A percentile compares a stretch with the other conserved stretches of the same genome.
Conservation (phyloP, 495 filamentous ascomycete species). For the Xylaria grammica region DNA sequence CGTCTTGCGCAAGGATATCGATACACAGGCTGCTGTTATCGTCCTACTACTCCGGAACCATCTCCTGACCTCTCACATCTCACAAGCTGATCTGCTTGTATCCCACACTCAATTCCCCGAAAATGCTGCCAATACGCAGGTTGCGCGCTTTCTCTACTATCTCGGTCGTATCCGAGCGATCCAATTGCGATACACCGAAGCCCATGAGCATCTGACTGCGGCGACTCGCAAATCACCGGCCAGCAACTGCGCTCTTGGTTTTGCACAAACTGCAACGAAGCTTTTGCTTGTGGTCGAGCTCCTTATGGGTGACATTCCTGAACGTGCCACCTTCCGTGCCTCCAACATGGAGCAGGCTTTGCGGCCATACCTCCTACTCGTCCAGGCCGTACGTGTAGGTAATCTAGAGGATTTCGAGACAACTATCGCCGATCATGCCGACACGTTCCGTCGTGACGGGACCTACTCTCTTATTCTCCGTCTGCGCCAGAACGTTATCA, state of each 20-base stretch:
- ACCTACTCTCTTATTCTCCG: conserved; percentile 95
- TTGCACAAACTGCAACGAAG: conserved; percentile 94
- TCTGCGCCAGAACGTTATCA: conserved; percentile 97
- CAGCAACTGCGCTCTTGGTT: conserved; percentile 84
- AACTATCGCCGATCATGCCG: conserved; percentile 76
- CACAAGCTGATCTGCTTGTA: conserved; percentile 93
- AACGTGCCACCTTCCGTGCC: conserved; percentile 90
- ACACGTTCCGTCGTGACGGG: conserved; percentile 87
- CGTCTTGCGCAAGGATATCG: conserved; percentile 91
- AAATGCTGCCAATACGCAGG: conserved; percentile 95
- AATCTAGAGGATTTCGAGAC: conserved; percentile 90
- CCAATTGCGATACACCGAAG: conserved; percentile 93
- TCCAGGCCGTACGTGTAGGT: conserved; percentile 92
- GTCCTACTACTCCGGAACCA: conserved; percentile 95
- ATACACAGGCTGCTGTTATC: conserved; percentile 94
- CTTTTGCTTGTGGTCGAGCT: conserved; percentile 93
- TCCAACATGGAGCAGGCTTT: conserved; percentile 82
- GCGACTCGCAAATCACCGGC: conserved; percentile 94
- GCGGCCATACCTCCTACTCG: conserved; percentile 88
- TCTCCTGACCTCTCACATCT: conserved; percentile 92
- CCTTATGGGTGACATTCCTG: conserved; percentile 98
- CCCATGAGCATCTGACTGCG: conserved; percentile 89
- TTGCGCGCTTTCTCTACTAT: conserved; percentile 95
- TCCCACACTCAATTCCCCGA: conserved; percentile 93
- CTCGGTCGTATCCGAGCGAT: conserved; percentile 95